A percentile compares a stretch with the other conserved stretches of the same genome.
Conservation (phyloP, 2,329 filamentous ascomycete genomes). For the Cladosporium phlei region DNA sequence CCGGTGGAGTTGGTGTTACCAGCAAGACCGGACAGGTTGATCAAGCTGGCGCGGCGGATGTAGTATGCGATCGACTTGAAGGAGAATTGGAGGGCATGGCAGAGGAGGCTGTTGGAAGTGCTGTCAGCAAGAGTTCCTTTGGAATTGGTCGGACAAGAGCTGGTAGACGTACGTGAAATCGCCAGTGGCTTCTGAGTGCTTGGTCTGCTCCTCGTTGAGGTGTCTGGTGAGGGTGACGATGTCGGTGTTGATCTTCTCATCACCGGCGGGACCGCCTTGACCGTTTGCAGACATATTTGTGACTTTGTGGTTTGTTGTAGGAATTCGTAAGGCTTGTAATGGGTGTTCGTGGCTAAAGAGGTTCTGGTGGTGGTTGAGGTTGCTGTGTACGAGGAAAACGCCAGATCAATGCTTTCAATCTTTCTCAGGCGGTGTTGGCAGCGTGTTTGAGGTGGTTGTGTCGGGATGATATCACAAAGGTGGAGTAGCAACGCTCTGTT, state of each 20-base stretch:
- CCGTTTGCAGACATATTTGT: slow-evolving; percentile 35
- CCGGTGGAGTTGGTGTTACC: slow-evolving; percentile 93
- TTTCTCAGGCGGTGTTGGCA: slow-evolving; percentile 10
- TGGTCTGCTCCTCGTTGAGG: slow-evolving; percentile 91
- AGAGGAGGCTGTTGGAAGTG: slow-evolving; percentile 64
- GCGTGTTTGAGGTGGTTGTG: slow-evolving; percentile 6
- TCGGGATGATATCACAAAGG: slow-evolving; percentile 13
- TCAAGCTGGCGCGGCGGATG: slow-evolving; percentile 89
- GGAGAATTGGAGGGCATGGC: slow-evolving; percentile 96
- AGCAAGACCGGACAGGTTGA: slow-evolving; percentile 83
- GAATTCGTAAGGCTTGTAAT: slow-evolving; percentile 1
- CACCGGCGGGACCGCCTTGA: slow-evolving; percentile 49
- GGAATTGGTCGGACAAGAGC: background rate
- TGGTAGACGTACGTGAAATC: slow-evolving; percentile 79
- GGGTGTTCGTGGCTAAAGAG: background rate
- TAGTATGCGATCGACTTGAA: slow-evolving; percentile 99
- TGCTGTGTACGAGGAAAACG: background rate
- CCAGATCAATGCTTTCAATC: slow-evolving; percentile 3
- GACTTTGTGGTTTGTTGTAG: background rate
- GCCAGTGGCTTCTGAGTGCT: slow-evolving; percentile 90
- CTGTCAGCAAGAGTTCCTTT: slow-evolving; percentile 17
- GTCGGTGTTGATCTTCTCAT: slow-evolving; percentile 87
- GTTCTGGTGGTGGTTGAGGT: background rate
- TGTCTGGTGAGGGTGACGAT: slow-evolving; percentile 94
- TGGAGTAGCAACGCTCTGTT: slow-evolving; percentile 14